Percentiles rank a stretch among this genome's conserved stretches.
phyloP scores from a whole-genome alignment of 768 basidiomycete species.

The Psilocybe azurescens region DNA sequence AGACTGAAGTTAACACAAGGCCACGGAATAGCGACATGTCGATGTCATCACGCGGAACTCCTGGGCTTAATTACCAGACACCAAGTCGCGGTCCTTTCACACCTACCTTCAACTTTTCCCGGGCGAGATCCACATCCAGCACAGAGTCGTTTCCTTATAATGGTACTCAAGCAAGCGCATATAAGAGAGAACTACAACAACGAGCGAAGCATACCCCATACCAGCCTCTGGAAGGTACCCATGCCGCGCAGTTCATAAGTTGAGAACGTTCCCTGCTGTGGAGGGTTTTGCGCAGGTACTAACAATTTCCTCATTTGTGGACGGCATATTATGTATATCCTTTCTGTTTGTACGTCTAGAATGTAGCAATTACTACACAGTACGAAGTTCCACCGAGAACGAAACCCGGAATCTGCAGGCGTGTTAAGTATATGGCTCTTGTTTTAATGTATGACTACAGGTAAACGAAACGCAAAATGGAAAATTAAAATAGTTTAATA shows the following conservation, averaged over 20 bases:
- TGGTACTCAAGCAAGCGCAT: conserved; percentile 43
- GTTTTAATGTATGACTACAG: neutral
- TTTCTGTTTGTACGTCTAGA: neutral
- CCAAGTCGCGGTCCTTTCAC: neutral
- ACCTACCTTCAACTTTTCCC: conserved; percentile 9
- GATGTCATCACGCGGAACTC: neutral
- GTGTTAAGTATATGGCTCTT: neutral
- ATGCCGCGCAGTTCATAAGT: conserved; percentile 31
- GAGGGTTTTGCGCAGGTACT: neutral
- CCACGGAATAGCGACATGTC: neutral
- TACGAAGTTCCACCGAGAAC: too few relatives aligned
- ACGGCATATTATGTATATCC: too few relatives aligned
- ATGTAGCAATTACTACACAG: neutral
- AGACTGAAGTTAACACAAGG: neutral
- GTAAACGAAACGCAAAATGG: neutral
- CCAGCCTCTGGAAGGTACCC: conserved; percentile 40
- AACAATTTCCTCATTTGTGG: too few relatives aligned
- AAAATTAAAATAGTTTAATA: conserved; percentile 3
- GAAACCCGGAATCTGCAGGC: too few relatives aligned
- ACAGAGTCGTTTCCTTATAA: conserved; percentile 33
- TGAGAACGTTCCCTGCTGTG: neutral
- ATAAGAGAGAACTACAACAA: conserved; percentile 35
- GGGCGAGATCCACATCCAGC: conserved; percentile 26
- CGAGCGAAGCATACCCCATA: conserved; percentile 40
- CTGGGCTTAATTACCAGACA: neutral